Evolutionary conservation across 768 basidiomycete genomes (phyloP), one percentile per base, ranked within the genome.

Genomic region (Lentinula sp.): DNA sequence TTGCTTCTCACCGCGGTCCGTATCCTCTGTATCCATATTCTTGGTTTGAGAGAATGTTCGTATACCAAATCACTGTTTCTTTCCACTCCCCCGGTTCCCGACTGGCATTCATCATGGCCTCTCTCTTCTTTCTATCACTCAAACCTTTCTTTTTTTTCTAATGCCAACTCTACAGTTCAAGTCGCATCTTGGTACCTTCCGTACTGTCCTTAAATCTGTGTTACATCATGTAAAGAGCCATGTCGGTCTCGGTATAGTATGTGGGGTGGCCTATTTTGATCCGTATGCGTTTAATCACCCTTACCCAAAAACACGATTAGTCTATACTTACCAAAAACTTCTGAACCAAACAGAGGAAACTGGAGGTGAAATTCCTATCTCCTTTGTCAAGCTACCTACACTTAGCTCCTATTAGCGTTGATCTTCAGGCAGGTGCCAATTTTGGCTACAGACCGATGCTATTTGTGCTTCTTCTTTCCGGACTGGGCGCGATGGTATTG

Each of bases 401-500:
- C 7, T 32, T 39, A 8, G 39, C 35, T 18, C 32, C 31, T 40
- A 7, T 54, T 4, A 81, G 85, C 23, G 89, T 89, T 18, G 89
- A 92, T 71, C 77, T 91, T 10, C 84, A 88, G 70, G 90, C 89
- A 4, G 89, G 90, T 4, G 85, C 87, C n/a, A 70, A 80, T 40
- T 90, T 80, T 66, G 89, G 90, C 13, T 91, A 91, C 71, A 80
- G 82, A 60, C 76, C 89, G 2, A 78, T 92, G 59, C 87, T 89
- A 66, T 77, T 86, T 52, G 82, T 92, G 50, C 76, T 92, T 5
- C 68, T 91, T 42, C 65, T 73, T 63, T 73, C 90, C 9, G 88
- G 88, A 13, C 58, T 90, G 2, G 80, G 86, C 51, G 89, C 87
- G 9, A 84, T 87, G 10, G 76, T 88, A 49, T 76, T 89, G 16